These are phyloP conservation scores for Aspergillus sclerotioniger DNA, from an alignment of 495 filamentous ascomycete species.

Conservation along the genomic window DNA sequence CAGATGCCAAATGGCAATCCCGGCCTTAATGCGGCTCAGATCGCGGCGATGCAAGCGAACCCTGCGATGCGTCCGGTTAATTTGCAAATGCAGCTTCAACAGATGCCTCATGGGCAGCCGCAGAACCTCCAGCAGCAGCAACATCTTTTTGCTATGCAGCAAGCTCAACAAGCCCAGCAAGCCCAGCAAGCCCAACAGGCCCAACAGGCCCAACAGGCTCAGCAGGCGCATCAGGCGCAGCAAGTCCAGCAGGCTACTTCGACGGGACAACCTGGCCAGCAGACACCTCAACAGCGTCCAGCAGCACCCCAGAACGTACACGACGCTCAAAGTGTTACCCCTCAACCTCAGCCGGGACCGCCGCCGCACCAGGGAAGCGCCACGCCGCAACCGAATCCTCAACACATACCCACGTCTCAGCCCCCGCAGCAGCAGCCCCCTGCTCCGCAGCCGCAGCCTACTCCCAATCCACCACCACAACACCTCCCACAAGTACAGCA, in stretches of 20 bases:
- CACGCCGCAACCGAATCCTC: slow-evolving; percentile 51
- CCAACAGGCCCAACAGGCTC: slow-evolving; percentile 39
- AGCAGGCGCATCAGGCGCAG: slow-evolving; percentile 33
- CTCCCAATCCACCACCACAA: slow-evolving; percentile 42
- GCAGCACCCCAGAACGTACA: slow-evolving; percentile 45
- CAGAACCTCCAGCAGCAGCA: slow-evolving; percentile 52
- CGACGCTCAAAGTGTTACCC: slow-evolving; percentile 47
- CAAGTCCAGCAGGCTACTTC: slow-evolving; percentile 44
- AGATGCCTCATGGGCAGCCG: slow-evolving; percentile 53
- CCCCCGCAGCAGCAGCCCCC: slow-evolving; percentile 43
- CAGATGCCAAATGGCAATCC: slow-evolving; percentile 61
- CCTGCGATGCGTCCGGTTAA: slow-evolving; percentile 45
- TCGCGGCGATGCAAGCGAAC: slow-evolving; percentile 54
- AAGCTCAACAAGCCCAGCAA: slow-evolving; percentile 37
- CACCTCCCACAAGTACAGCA: slow-evolving; percentile 34
- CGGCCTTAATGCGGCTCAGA: slow-evolving; percentile 53
- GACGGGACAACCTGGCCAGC: slow-evolving; percentile 38
- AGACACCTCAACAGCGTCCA: slow-evolving; percentile 46
- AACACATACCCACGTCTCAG: slow-evolving; percentile 39
- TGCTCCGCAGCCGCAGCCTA: slow-evolving; percentile 46
- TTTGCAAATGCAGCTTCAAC: slow-evolving; percentile 45
- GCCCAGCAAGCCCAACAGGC: slow-evolving; percentile 37
- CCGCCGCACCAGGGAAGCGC: slow-evolving; percentile 42
- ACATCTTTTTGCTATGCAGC: slow-evolving; percentile 41
- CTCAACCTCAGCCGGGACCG: slow-evolving; percentile 54